phyloP scores from a whole-genome alignment of 176 grass and related monocot species.

The Oryza officinalis region DNA sequence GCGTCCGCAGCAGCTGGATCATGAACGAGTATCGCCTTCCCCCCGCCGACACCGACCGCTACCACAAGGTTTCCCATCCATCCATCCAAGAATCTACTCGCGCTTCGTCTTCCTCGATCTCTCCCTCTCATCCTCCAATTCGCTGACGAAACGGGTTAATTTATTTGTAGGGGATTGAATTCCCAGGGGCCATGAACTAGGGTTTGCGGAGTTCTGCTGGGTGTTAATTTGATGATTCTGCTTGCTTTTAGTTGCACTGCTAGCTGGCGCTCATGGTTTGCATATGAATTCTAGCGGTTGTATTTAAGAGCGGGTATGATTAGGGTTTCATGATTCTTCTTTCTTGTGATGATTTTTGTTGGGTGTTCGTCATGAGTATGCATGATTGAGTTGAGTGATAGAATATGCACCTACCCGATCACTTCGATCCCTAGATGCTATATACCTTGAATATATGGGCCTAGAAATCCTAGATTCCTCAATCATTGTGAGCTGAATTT shows the following conservation, averaged over 20 bases:
- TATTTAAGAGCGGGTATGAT: not conserved
- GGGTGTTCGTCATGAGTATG: not conserved
- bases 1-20: conserved; percentile 86
- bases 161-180: not conserved
- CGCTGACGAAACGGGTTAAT: not conserved
- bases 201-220: conserved; percentile 22
- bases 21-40: conserved; percentile 99
- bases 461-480: conserved; percentile 32
- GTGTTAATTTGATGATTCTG: not conserved
- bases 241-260: not conserved
- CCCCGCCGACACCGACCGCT: conserved; percentile 54
- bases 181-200: not conserved
- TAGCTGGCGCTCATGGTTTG: not conserved
- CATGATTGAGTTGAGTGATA: not conserved
- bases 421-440: not conserved
- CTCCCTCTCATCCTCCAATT: not conserved
- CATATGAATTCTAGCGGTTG: not conserved
- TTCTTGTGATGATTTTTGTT: not conserved
- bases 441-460: not conserved
- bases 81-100: not conserved
- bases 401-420: not conserved
- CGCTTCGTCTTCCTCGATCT: not conserved
- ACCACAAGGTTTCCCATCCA: conserved; percentile 63
- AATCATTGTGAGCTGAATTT: not conserved
- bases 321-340: conserved; percentile 46